These are phyloP conservation scores for Paraurostyla sp. DNA, from an alignment of 73 alveolate species.

Conservation along the genomic window DNA sequence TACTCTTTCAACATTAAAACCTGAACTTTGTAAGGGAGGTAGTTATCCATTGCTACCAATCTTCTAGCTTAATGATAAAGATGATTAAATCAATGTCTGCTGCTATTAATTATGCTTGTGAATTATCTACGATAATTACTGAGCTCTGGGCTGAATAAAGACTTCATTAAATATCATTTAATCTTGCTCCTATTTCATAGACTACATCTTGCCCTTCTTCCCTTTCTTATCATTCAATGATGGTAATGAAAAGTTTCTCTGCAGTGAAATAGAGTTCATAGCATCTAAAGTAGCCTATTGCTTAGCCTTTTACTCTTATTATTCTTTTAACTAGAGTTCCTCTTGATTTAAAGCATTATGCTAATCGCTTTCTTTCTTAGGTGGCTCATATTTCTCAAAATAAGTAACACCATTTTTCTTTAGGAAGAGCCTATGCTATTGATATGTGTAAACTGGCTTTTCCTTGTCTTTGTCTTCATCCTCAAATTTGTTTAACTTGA, in stretches of 20 bases:
- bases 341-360: not conserved
- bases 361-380: constrained; percentile 31
- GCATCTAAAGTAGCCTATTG: constrained; percentile 20
- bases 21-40: not conserved
- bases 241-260: constrained; percentile 31
- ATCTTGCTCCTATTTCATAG: constrained; percentile 12
- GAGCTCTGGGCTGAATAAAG: constrained; percentile 33
- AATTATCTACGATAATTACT: not conserved
- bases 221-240: constrained; percentile 14
- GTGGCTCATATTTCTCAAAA: constrained; percentile 45
- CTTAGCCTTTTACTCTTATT: not conserved
- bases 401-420: constrained; percentile 45
- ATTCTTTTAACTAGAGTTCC: not conserved
- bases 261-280: not conserved
- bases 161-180: constrained; percentile 30
- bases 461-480: constrained; percentile 47
- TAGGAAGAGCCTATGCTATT: constrained; percentile 39
- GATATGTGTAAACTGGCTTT: constrained; percentile 46
- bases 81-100: not conserved
- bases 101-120: constrained; percentile 23
- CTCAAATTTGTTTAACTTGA: constrained; percentile 35
- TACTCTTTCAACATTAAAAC: not conserved
- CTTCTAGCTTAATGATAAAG: not conserved
- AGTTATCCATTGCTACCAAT: not conserved
- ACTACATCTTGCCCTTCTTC: constrained; percentile 1